Base-by-base conservation (phyloP, 805 yeast genomes). In the Kodamaea jinghongensis region DNA sequence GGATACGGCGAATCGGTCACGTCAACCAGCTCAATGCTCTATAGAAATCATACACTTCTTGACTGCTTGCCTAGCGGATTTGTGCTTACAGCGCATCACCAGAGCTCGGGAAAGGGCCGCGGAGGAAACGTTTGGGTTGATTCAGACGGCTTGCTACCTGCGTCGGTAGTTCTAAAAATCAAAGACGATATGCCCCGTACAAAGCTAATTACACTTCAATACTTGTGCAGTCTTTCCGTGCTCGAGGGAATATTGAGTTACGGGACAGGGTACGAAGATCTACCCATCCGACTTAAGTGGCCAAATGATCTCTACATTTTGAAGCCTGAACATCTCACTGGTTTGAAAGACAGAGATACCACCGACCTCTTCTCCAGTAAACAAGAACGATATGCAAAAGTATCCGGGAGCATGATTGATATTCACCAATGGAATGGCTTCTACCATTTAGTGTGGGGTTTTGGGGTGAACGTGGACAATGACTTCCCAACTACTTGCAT, bases 51-150 rank as follows among this genome's bases (percentile, higher is more conserved):
- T 34, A 54, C 67, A 9, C 55, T 87, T 26, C 60, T 90, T 40
- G 63, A 71, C 6, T 51, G 65, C 27, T 58, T 85, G 17, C 96
- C 96, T 1, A 71, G 79, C 17, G 96, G 96, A 0, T 73, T 80
- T 7, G 68, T 79, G 1, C 61, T 82, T 7, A 72, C 80, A 3
- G 96, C 95, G 1, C 81, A 89, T 1, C 76, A 83, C 3, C 99
- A 91, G 60, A 82, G 86, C 1, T 75, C 88, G 0, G 99, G 98
- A 1, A 72, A 90, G 36, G 99, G 99, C 2, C 76, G 99, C 41
- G 95, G 96, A 9, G 95, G 93, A 1, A 91, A 91, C 49, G 81
- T 80, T 2, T 91, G 99, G 99, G 83, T 93, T 14, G 90, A 87
- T 48, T 99, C 99, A 3, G 73, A 76, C 15, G 99, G 99, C 7